Base-by-base conservation (phyloP, 352 stramenopile species). In the Globisporangium abappressorium region DNA sequence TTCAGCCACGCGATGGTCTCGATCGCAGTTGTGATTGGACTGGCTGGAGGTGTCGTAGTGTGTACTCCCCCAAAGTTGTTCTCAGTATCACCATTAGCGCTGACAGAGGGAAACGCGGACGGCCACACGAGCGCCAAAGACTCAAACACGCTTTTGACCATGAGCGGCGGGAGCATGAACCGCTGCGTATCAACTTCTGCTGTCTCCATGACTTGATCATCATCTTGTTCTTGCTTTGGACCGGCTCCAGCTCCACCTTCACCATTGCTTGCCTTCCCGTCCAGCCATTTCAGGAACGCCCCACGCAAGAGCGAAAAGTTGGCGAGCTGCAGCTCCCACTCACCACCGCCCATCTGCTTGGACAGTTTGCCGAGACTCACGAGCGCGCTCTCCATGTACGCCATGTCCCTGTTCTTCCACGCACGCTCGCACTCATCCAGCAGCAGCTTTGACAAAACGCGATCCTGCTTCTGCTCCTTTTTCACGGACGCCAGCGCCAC, bases 141-240 rank as follows among this genome's bases (percentile, higher is more conserved):
- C 56, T 94, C 87, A 20, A 94, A 87, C 30, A 91, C 74, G 65
- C 85, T 79, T 66, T 94, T 94, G 53, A 90, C 69, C 36, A 94
- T 69, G 47, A 94, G 73, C 15, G 86, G 86, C 1, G 86, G 78
- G 18, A 92, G 62, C 3, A 43, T 36, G 28, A 72, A 41, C 26
- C 43, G 18, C 24, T 55, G 22, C 5, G 69, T 15, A 43, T 57
- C 56, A 3, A 26, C 54, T 43, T 9, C 54, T 28, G 5, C 15
- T 26, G 28, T 26, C 54, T 41, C 54, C 54, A 60, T 60, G 5
- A 60, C 12, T 58, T 68, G 28, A 58, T 41, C 22, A 2, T 33
- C 57, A 6, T 33, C 20, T 33, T 38, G 33, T 1, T 77, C 66
- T 4, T 61, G n/a, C 46, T 57, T 46, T 34, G 28, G 26, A n/a